Conservation (phyloP, 192 early-diverging fungal genomes). For the Coemansia sp. region DNA sequence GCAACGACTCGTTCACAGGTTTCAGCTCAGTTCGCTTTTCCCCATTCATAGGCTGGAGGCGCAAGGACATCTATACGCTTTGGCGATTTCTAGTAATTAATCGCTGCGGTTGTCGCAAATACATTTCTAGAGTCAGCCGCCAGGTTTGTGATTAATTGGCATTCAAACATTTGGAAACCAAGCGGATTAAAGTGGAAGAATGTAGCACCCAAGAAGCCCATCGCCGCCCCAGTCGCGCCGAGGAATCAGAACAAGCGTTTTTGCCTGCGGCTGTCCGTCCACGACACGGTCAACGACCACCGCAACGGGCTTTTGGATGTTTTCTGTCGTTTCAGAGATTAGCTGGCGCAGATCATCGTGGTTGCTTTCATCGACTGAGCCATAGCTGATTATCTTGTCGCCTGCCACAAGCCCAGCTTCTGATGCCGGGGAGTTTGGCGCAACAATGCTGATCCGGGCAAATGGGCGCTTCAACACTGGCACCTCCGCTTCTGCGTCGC, state of each 20-base stretch:
- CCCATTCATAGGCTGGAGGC: too few species aligned
- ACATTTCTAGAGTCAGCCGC: too few species aligned
- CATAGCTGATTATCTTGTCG: conserved; percentile 34
- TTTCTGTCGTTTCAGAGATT: conserved; percentile 17
- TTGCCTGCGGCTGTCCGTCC: conserved; percentile 19
- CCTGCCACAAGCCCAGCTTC: conserved; percentile 37
- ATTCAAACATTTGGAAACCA: too few species aligned
- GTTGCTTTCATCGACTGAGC: conserved; percentile 18
- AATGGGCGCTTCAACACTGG: conserved; percentile 23
- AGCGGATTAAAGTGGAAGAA: conserved; percentile 19
- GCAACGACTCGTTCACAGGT: too few species aligned
- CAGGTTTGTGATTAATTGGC: too few species aligned
- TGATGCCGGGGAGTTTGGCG: conserved; percentile 36
- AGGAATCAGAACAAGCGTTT: conserved; percentile 20
- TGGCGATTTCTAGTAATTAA: too few species aligned
- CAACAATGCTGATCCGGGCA: conserved; percentile 43
- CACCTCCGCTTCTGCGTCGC: neutral
- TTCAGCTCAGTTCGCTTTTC: too few species aligned
- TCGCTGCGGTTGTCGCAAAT: too few species aligned
- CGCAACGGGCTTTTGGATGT: conserved; percentile 19
- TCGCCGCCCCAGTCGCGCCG: conserved; percentile 48
- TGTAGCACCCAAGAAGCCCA: conserved; percentile 46
- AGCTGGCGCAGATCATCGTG: conserved; percentile 26
- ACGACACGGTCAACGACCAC: conserved; percentile 38
- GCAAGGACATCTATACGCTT: too few species aligned